These are phyloP conservation scores for Galerina sulciceps DNA, from an alignment of 768 basidiomycete genomes.

Conservation along the genomic window DNA sequence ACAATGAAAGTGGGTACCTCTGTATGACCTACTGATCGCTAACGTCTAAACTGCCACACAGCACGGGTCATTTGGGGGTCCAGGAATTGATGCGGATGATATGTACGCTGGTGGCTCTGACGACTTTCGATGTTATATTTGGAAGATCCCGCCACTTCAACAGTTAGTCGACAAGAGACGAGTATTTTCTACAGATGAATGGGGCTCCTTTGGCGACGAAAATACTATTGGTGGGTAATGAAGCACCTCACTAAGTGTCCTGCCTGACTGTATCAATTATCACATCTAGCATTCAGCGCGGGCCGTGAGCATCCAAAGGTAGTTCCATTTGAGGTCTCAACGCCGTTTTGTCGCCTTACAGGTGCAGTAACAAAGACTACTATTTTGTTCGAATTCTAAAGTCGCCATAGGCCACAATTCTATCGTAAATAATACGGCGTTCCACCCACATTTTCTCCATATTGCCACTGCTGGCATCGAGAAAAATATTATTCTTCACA, in stretches of 20 bases:
- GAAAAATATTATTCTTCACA: conserved; percentile 68
- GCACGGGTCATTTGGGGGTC: conserved; percentile 80
- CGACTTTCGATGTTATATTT: conserved; percentile 80
- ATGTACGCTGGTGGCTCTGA: conserved; percentile 82
- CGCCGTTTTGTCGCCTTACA: conserved; percentile 61
- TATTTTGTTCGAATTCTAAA: background rate
- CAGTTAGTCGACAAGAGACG: conserved; percentile 49
- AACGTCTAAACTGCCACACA: conserved; percentile 26
- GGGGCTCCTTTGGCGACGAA: conserved; percentile 40
- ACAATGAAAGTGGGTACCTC: conserved; percentile 71
- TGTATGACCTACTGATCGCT: background rate
- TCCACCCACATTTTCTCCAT: conserved; percentile 73
- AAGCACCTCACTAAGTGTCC: background rate
- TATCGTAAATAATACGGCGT: conserved; percentile 74
- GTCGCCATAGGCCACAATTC: conserved; percentile 63
- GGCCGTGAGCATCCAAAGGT: conserved; percentile 43
- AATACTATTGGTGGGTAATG: conserved; percentile 40
- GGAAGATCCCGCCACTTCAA: conserved; percentile 65
- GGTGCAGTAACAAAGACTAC: conserved; percentile 40
- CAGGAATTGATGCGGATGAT: conserved; percentile 52
- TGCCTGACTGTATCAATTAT: background rate
- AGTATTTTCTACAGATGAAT: conserved; percentile 48
- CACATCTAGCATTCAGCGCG: conserved; percentile 31
- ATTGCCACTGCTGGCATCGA: conserved; percentile 78
- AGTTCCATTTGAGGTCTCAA: conserved; percentile 65